Evolutionary conservation across 768 basidiomycete genomes (phyloP).

Genomic region (Rhizopogon roseolus): DNA sequence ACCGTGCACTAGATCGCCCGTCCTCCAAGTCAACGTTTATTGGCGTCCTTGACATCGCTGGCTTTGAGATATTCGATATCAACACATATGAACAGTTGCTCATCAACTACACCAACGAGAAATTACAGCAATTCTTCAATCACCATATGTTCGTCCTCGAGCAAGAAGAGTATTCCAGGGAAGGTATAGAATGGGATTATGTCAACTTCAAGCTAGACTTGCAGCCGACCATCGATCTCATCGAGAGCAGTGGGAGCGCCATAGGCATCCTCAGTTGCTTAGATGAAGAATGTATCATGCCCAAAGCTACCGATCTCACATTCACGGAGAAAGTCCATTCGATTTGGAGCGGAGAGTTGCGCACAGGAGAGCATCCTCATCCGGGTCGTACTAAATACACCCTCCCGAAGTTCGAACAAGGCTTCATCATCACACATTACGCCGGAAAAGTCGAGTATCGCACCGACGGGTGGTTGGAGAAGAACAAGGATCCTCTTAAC

Average conservation of each 20-base stretch:
- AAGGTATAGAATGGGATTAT: constrained; percentile 96
- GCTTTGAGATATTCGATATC: constrained; percentile 94
- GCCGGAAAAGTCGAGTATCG: constrained; percentile 96
- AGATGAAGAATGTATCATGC: constrained; percentile 99
- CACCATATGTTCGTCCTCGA: constrained; percentile 99
- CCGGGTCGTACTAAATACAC: constrained; percentile 82
- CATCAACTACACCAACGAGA: constrained; percentile 99
- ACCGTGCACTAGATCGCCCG: constrained; percentile 89
- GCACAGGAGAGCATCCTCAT: constrained; percentile 47
- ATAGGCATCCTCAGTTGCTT: constrained; percentile 92
- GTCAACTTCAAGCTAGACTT: constrained; percentile 97
- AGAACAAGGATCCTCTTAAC: constrained; percentile 98
- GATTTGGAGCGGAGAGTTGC: constrained; percentile 54
- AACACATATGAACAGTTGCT: constrained; percentile 97
- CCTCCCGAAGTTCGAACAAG: constrained; percentile 84
- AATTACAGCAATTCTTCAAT: constrained; percentile 96
- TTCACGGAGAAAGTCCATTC: constrained; percentile 90
- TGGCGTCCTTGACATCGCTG: constrained; percentile 97
- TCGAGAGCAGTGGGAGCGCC: constrained; percentile 68
- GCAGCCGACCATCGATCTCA: constrained; percentile 97
- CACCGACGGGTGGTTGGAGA: constrained; percentile 96
- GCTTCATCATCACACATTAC: constrained; percentile 94
- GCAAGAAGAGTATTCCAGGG: constrained; percentile 96
- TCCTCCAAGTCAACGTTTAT: constrained; percentile 92
- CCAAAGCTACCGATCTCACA: constrained; percentile 92